Conservation (phyloP, 2,329 filamentous ascomycete genomes). For the Microcyclospora pomicola region DNA sequence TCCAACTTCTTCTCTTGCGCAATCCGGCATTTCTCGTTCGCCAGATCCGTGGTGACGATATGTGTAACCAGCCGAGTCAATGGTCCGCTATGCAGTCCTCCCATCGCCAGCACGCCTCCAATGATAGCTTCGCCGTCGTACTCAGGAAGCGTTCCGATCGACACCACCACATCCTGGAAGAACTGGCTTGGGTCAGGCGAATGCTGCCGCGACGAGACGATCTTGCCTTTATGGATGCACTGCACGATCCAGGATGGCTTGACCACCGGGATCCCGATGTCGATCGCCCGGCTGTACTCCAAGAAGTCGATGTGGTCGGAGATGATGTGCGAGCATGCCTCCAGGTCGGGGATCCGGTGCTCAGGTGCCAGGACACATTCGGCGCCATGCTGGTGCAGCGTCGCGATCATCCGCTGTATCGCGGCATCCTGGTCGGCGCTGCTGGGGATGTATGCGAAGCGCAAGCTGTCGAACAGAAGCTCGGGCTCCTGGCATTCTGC, state of each 20-base stretch:
- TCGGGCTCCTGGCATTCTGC: no score
- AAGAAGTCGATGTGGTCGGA: slow-evolving; percentile 79
- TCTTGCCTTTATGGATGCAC: slow-evolving; percentile 55
- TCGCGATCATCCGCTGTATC: no score
- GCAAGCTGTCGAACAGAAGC: no score
- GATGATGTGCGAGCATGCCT: slow-evolving; percentile 49
- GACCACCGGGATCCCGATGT: slow-evolving; percentile 70
- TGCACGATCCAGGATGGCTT: slow-evolving; percentile 65
- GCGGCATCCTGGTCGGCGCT: no score
- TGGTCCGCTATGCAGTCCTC: slow-evolving; percentile 62
- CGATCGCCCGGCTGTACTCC: slow-evolving; percentile 62
- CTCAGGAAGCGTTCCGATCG: slow-evolving; percentile 69
- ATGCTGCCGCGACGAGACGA: slow-evolving; percentile 66
- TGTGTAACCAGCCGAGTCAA: slow-evolving; percentile 70
- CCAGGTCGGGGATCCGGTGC: slow-evolving; percentile 19
- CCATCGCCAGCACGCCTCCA: slow-evolving; percentile 77
- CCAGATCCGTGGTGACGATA: slow-evolving; percentile 66
- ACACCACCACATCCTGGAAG: slow-evolving; percentile 70
- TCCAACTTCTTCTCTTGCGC: slow-evolving; percentile 52
- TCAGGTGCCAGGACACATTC: slow-evolving; percentile 10
- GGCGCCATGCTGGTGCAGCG: no score
- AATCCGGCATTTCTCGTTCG: slow-evolving; percentile 55
- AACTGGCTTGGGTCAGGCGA: slow-evolving; percentile 86
- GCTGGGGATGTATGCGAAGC: no score
- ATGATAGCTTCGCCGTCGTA: slow-evolving; percentile 86